Evolutionary conservation across 768 basidiomycete genomes (phyloP).

Genomic region (Leucosporidium creatinivorum): DNA sequence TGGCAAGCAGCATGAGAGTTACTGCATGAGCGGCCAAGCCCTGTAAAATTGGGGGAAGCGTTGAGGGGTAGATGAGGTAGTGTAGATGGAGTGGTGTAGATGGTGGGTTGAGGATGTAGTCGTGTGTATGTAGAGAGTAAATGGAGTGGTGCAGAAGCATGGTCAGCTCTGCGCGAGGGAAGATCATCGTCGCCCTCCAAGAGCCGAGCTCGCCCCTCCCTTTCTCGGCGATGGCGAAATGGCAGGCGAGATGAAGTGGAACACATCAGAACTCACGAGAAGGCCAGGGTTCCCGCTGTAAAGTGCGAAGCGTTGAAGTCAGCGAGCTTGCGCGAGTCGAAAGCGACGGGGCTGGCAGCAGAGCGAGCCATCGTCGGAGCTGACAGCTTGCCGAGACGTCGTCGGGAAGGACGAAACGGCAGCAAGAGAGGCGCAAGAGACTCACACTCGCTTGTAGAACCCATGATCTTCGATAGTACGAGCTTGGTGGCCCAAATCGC

Average conservation of each 20-base stretch:
- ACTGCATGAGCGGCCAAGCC: constrained; percentile 2
- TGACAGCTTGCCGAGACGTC: neutral
- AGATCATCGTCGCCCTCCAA: no score
- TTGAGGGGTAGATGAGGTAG: no score
- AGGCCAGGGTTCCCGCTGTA: constrained; percentile 3
- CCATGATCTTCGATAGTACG: neutral
- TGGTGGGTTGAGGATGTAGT: no score
- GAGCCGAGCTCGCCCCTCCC: no score
- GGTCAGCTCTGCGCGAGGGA: no score
- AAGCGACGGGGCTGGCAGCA: neutral
- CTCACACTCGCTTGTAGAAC: neutral
- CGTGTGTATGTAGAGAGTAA: no score
- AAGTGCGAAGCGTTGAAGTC: neutral
- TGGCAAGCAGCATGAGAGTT: neutral
- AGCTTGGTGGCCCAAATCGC: constrained; percentile 4
- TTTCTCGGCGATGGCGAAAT: no score
- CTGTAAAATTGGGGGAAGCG: no score
- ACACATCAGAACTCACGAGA: neutral
- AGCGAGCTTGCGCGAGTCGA: neutral
- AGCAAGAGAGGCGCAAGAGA: neutral
- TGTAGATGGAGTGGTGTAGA: no score
- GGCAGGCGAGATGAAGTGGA: no score
- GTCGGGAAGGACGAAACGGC: neutral
- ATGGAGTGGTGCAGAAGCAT: no score
- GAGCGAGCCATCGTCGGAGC: neutral